Evolutionary conservation across 2,329 filamentous ascomycete genomes (phyloP), one percentile per base, ranked within the genome.

Genomic region (Penicillium sp.): DNA sequence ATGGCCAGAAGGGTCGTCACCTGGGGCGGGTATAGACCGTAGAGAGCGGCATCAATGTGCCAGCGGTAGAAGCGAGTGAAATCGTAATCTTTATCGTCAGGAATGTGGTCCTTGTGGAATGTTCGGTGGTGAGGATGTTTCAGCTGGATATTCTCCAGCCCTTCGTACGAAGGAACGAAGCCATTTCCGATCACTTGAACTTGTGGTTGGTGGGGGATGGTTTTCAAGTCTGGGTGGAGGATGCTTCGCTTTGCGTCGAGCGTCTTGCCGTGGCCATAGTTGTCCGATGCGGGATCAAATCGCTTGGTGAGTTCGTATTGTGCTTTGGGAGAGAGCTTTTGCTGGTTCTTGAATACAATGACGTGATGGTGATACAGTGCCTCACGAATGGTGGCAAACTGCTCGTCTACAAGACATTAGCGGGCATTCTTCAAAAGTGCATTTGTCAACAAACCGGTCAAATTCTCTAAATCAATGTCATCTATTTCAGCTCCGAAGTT

Each of bases 141-240:
- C 26, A 90, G 77, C 27, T 72, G 79, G 52, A 89, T 77, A 62
- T 89, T 74, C 55, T 77, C 69, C 8, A 90, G 71, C 0, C 86
- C 86, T 62, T 89, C 85, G 57, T 88, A 89, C 26, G 79, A 77
- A 1, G 76, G 64, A 1, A 90, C 77, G 38, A 78, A 77, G 4
- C 87, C 86, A 59, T 90, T 88, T 32, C 86, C 86, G 50, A 90
- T 89, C 44, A 89, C 82, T 60, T 90, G 86, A 1, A 87, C 84
- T 64, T 90, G 85, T 0, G 86, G 85, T 64, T 90, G 86, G 57
- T 87, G 82, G 0, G 86, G 86, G 34, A 90, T 80, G 0, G 86
- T 89, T 71, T 89, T 89, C 14, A 90, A 75, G 57, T 90, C 87
- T 0, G 86, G 86, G 61, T 89, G 85, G 14, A 90, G 76, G 58